Base-by-base conservation (phyloP, 2,329 filamentous ascomycete species). In the Cytospora piceae region DNA sequence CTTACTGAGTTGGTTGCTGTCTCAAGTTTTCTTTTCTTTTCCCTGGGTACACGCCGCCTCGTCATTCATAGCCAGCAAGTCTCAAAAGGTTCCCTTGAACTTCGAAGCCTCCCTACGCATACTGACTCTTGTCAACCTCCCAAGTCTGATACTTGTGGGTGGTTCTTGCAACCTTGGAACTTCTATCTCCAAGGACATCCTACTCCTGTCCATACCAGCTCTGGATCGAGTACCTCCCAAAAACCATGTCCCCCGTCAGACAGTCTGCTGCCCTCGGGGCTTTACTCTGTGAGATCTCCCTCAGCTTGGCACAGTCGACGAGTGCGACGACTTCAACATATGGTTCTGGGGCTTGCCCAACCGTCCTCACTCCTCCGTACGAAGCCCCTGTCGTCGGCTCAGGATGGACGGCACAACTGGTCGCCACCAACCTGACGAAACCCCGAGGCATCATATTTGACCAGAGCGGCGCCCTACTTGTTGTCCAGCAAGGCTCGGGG, bases 381-480 rank as follows among this genome's bases (percentile, higher is more conserved):
- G 65, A 70, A 12, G 62, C 70, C 14, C 76, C 77, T 0, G 68
- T 73, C 0, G 72, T 77, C 9, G 73, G 70, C 9, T 62, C 66
- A 5, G 78, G 77, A 3, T 79, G 75, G 71, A 72, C 69, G 0
- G 71, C 74, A 1, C 76, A 78, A 54, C 70, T 79, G 9, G 66
- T 79, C 20, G 74, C 71, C 53, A 72, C 68, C 0, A 72, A 72
- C 5, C 71, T 82, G 51, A 69, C 64, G 5, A 75, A 73, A 14
- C 83, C 83, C 1, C 77, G 83, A 15, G 75, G 78, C 56, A 76
- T 85, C 58, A 71, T 78, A 6, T 80, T 85, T 63, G 83, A 85
- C 68, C 70, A 66, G 5, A 73, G 75, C 39, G 82, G 82, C 5
- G 78, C 76, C 4, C 74, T 85, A 17, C 74, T 85, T 2, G 77